Percentiles rank a stretch among this genome's conserved stretches.
Evolutionary conservation across 2,329 filamentous ascomycete species (phyloP).

Genomic region (Fusarium nodosum): DNA sequence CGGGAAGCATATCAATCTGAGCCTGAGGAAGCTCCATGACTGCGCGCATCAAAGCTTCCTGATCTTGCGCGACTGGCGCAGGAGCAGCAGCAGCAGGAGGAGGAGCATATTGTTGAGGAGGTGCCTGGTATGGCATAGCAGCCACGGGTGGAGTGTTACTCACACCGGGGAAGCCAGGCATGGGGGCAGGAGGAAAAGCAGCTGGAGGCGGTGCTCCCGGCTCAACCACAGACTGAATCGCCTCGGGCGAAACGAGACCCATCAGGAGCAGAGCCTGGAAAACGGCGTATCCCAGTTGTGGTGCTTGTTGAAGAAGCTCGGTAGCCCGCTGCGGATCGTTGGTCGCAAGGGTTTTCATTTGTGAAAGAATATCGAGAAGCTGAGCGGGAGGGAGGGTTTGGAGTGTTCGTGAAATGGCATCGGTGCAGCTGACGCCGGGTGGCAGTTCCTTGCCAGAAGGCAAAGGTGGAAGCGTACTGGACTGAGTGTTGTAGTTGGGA

Average conservation of each 20-base stretch:
- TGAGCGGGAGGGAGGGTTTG: constrained; percentile 88
- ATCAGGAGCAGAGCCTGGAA: constrained; percentile 95
- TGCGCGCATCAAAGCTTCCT: constrained; percentile 82
- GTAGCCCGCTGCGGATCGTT: constrained; percentile 86
- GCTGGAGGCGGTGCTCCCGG: constrained; percentile 60
- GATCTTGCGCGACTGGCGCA: constrained; percentile 63
- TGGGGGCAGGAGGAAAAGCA: constrained; percentile 54
- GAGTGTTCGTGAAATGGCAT: constrained; percentile 93
- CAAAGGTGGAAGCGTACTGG: constrained; percentile 78
- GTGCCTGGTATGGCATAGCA: constrained; percentile 62
- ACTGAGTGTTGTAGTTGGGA: constrained; percentile 53
- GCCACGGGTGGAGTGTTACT: constrained; percentile 62
- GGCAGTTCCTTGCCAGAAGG: constrained; percentile 88
- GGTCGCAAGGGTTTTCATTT: constrained; percentile 92
- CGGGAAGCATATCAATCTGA: constrained; percentile 82
- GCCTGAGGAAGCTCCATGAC: constrained; percentile 85
- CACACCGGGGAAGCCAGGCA: constrained; percentile 48
- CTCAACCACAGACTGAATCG: constrained; percentile 85
- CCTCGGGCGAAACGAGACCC: constrained; percentile 88
- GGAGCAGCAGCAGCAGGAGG: constrained; percentile 52
- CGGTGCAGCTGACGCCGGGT: constrained; percentile 84
- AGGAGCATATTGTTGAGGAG: constrained; percentile 57
- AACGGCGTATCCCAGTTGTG: constrained; percentile 93
- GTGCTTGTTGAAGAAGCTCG: constrained; percentile 87
- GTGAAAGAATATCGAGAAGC: constrained; percentile 90